Percentiles rank a stretch among this genome's conserved stretches.
These are phyloP conservation scores for Bacterosira constricta DNA, from an alignment of 108 stramenopile species.

Conservation along the genomic window DNA sequence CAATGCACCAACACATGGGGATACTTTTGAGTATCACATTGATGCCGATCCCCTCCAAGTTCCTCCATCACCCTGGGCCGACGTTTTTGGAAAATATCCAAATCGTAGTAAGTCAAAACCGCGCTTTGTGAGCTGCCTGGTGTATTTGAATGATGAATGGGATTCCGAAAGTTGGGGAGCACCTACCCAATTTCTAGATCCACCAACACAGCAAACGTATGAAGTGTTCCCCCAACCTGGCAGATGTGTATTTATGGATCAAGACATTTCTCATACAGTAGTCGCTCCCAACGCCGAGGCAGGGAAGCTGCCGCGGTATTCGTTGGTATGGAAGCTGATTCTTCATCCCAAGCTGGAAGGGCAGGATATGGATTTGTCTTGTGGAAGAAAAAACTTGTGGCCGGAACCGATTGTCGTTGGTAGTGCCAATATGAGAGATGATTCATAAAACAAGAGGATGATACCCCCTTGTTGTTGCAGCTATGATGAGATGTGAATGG, in stretches of 20 bases:
- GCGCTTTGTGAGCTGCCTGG: slow-evolving; percentile 68
- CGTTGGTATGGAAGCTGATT: slow-evolving; percentile 79
- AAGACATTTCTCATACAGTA: slow-evolving; percentile 68
- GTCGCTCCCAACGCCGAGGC: slow-evolving; percentile 57
- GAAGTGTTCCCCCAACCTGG: slow-evolving; percentile 58
- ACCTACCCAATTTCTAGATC: slow-evolving; percentile 68
- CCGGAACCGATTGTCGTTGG: slow-evolving; percentile 49
- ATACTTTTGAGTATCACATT: slow-evolving; percentile 70
- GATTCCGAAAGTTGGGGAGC: slow-evolving; percentile 61
- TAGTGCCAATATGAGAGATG: slow-evolving; percentile 45
- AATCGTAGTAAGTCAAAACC: slow-evolving; percentile 68
- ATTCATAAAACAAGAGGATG: too few relatives aligned
- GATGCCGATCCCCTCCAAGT: slow-evolving; percentile 70
- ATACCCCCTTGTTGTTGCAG: too few relatives aligned
- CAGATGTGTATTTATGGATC: slow-evolving; percentile 69
- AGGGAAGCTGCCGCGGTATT: slow-evolving; percentile 68
- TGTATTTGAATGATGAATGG: slow-evolving; percentile 79
- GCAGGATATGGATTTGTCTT: slow-evolving; percentile 61
- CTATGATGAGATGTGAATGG: too few relatives aligned
- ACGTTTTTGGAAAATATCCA: slow-evolving; percentile 71
- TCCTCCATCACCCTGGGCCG: slow-evolving; percentile 70
- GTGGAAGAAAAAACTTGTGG: slow-evolving; percentile 23
- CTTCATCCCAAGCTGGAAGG: slow-evolving; percentile 56
- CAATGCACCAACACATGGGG: slow-evolving; percentile 68
- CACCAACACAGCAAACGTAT: slow-evolving; percentile 50